Evolutionary conservation across 2,329 filamentous ascomycete species (phyloP), one percentile per base, ranked within the genome.

Genomic region (Pyrenochaeta sp.): DNA sequence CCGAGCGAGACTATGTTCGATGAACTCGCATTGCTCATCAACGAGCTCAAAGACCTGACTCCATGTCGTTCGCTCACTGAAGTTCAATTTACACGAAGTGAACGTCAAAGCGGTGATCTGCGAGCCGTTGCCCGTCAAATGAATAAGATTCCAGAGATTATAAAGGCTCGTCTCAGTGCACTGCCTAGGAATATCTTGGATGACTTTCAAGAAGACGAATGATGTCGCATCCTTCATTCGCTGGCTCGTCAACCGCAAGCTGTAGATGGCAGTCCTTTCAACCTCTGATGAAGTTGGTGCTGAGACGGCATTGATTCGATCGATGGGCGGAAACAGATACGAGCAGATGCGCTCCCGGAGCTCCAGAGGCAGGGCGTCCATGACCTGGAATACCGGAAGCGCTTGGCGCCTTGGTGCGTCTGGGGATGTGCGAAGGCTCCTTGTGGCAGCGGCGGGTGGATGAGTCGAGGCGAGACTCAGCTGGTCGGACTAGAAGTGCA

Each of bases 361-460:
- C 35, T 44, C 41, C 9, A 38, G 14, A 20, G 41, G 41, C 14
- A 44, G 19, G 9, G 34, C 10, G 6, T 38, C 41, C 35, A 44
- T 44, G 39, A 23, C 8, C 19, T 6, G n/a, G 10, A n/a, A 14
- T 10, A 17, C 35, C 11, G 14, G 5, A 15, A 13, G n/a, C 3
- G 14, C 10, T 20, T 30, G 7, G 26, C 9, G 18, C 10, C 15
- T 8, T 26, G n/a, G n/a, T 26, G 10, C 19, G 11, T 19, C 6
- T 35, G n/a, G 11, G 22, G 14, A 18, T 23, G 3, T n/a, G 30
- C 14, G 15, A n/a, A n/a, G n/a, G n/a, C n/a, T n/a, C n/a, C n/a
- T n/a, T n/a, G n/a, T n/a, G n/a, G n/a, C n/a, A n/a, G n/a, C n/a
- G n/a, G n/a, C n/a, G n/a, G n/a, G n/a, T n/a, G n/a, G n/a, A n/a